Conservation (phyloP, 2,329 filamentous ascomycete species). For the Clonostachys byssicola region DNA sequence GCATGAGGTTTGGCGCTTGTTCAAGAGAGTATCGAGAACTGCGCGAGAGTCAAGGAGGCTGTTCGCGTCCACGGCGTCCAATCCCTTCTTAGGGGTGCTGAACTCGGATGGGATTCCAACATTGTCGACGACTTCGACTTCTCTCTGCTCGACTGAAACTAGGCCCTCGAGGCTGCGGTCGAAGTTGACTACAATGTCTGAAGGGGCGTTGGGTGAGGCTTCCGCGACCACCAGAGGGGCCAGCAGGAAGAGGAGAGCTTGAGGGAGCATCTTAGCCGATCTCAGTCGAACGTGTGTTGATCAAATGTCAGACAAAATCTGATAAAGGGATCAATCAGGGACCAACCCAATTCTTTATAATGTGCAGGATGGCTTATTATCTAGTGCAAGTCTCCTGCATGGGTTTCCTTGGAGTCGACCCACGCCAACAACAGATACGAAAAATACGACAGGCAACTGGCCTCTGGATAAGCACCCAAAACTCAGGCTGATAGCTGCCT, state of each 20-base stretch:
- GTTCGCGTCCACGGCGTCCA: not conserved
- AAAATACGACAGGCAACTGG: too few species aligned
- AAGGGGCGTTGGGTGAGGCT: not conserved
- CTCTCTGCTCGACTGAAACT: slow-evolving; percentile 1
- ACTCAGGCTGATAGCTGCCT: too few species aligned
- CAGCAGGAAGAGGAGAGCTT: not conserved
- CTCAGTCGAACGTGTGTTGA: too few species aligned
- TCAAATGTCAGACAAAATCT: too few species aligned
- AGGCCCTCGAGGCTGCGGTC: slow-evolving; percentile 6
- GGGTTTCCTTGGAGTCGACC: too few species aligned
- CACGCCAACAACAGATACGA: too few species aligned
- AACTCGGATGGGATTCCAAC: slow-evolving; percentile 3
- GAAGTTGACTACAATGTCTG: slow-evolving; percentile 2
- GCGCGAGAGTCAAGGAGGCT: not conserved
- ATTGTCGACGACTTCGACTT: slow-evolving; percentile 4
- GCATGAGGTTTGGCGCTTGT: slow-evolving; percentile 8
- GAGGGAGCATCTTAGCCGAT: too few species aligned
- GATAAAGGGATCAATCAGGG: too few species aligned
- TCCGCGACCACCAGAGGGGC: not conserved
- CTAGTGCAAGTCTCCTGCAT: too few species aligned
- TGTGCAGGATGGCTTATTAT: too few species aligned
- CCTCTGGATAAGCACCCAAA: too few species aligned
- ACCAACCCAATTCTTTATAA: too few species aligned
- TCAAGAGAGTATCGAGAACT: slow-evolving; percentile 4
- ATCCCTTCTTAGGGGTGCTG: not conserved